Evolutionary conservation across 2,329 filamentous ascomycete species (phyloP), one percentile per base, ranked within the genome.

Genomic region (Gyromitra esculenta): DNA sequence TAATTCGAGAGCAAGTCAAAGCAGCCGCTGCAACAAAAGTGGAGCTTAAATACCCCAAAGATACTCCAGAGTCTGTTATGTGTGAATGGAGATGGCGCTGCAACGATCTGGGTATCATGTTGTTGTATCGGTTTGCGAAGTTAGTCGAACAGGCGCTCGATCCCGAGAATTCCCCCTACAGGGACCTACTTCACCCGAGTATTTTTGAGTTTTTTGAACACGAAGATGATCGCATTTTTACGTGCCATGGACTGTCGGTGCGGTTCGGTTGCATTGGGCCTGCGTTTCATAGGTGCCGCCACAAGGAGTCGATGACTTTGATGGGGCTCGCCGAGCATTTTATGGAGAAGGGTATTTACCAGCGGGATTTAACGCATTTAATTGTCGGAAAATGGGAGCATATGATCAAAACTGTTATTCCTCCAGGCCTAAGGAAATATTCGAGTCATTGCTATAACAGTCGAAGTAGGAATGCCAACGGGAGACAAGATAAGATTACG

Each of bases 121-220:
- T 60, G 5, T 41, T 75, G 18, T 64, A 75, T 21, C 57, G 59
- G 1, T 75, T 75, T 64, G 72, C 72, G 31, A 64, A 71, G 48
- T 39, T 75, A 37, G 31, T 75, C 21, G 66, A 75, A 60, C 59
- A 70, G 31, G 41, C 59, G 15, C 60, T 75, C 8, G 52, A 75
- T 39, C 57, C 39, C 13, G 66, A 59, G 50, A 70, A 31, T 48
- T 75, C 72, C 5, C 59, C 72, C 31, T 75, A 71, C 15, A 56
- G 45, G 25, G 65, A 75, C 45, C 62, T 75, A 11, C 59, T 75
- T 13, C 65, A 75, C 43, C 59, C 72, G 8, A 71, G 72, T 25
- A 25, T 75, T 50, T 75, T 75, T 54, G 65, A 75, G 35, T 75
- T 71, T 25, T 75, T 75, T 59, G 72, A 71, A 57, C 54, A 59